phyloP scores from a whole-genome alignment of 2,329 filamentous ascomycete genomes.

The Karstenula rhodostoma region DNA sequence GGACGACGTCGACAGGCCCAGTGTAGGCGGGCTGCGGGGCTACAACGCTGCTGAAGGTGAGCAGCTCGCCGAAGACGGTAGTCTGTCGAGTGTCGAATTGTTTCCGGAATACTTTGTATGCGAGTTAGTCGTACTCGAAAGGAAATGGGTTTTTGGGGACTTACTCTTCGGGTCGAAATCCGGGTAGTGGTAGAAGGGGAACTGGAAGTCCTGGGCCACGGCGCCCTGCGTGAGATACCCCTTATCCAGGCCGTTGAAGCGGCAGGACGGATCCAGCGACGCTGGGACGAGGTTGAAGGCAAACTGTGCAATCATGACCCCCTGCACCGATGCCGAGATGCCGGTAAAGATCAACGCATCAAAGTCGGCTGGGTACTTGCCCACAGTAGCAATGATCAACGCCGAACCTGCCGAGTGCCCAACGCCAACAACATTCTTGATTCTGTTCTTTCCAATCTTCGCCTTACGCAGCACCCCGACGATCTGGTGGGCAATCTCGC shows the following conservation, averaged over 20 bases:
- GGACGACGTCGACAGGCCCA: conserved; percentile 17
- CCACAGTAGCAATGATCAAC: conserved; percentile 43
- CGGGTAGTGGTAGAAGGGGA: conserved; percentile 21
- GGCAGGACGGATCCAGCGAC: background rate
- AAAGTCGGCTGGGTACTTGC: conserved; percentile 42
- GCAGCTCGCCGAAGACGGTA: conserved; percentile 18
- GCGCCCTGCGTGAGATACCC: conserved; percentile 20
- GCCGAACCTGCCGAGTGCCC: conserved; percentile 52
- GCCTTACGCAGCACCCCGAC: conserved; percentile 36
- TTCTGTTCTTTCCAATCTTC: conserved; percentile 34
- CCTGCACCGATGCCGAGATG: conserved; percentile 36
- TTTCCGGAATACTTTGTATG: conserved; percentile 16
- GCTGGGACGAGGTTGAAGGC: background rate
- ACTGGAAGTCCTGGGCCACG: conserved; percentile 15
- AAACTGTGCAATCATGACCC: conserved; percentile 11
- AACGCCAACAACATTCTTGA: conserved; percentile 49
- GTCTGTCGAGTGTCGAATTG: conserved; percentile 18
- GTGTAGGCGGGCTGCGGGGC: conserved; percentile 12
- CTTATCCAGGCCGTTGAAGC: conserved; percentile 4
- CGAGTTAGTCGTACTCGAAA: background rate
- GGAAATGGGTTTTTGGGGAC: background rate
- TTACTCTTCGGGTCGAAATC: conserved; percentile 17
- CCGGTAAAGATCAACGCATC: conserved; percentile 52
- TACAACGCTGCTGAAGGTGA: conserved; percentile 16
- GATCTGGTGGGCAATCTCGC: conserved; percentile 49